Conservation (phyloP, 306 rosid species). For the Fagus crenata region DNA sequence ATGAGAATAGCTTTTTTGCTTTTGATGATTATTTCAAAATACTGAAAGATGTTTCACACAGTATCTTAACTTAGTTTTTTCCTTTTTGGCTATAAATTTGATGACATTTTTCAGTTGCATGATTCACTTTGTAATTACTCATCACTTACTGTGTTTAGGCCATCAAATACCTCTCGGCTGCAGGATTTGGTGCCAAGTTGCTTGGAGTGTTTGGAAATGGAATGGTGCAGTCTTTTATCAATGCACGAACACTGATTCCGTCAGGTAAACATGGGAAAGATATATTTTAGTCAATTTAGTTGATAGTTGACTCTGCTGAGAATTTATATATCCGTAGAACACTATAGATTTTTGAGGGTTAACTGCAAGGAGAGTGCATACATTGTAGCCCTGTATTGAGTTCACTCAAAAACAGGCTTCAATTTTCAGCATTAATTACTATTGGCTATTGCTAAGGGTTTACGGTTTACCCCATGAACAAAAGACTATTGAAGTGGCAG, state of each 20-base stretch:
- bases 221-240: conserved; percentile 83
- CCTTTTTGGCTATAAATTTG: conserved; percentile 12
- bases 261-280: conserved; percentile 49
- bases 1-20: not conserved
- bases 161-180: conserved; percentile 83
- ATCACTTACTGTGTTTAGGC: conserved; percentile 58
- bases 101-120: conserved; percentile 10
- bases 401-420: not conserved
- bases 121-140: conserved; percentile 30
- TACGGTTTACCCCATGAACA: not conserved
- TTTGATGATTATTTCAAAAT: not conserved
- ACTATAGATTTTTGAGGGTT: not conserved
- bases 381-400: not conserved
- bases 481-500: not conserved
- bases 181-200: conserved; percentile 93
- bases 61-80: conserved; percentile 23
- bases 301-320: not conserved
- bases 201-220: conserved; percentile 92
- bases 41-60: conserved; percentile 3
- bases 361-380: not conserved
- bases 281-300: not conserved
- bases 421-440: not conserved
- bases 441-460: not conserved
- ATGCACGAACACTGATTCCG: conserved; percentile 67
- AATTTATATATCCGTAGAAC: not conserved